Conservation (phyloP, 495 filamentous ascomycete species). For the Aspergillus incahuasiensis region DNA sequence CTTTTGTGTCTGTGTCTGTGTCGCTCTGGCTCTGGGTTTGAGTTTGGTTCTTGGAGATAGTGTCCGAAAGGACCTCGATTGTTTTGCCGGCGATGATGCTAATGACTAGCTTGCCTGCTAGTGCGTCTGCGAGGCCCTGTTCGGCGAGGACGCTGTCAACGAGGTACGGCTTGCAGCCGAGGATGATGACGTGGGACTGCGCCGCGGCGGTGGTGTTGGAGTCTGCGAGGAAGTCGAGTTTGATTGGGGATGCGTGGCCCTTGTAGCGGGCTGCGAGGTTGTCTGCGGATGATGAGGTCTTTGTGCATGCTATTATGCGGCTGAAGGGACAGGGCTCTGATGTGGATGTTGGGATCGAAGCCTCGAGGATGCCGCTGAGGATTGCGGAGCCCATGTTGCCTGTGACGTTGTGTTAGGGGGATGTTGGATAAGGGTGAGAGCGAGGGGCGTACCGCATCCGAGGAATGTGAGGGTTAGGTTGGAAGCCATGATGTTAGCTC, state of each 20-base stretch:
- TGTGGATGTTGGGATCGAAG: neutral
- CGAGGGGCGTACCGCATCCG: neutral
- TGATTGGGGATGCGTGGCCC: neutral
- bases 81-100: slow-evolving; percentile 2
- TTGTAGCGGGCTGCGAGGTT: neutral
- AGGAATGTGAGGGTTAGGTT: neutral
- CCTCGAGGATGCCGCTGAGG: slow-evolving; percentile 4
- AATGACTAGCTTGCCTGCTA: neutral
- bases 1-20: too few relatives aligned
- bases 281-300: neutral
- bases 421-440: neutral
- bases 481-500: neutral
- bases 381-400: slow-evolving; percentile 6
- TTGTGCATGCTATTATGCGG: slow-evolving; percentile 1
- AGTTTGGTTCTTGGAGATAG: neutral
- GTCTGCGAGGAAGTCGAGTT: neutral
- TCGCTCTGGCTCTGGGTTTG: neutral
- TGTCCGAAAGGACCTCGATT: neutral
- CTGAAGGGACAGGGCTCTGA: neutral
- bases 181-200: neutral
- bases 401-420: neutral
- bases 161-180: slow-evolving; percentile 5
- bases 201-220: neutral
- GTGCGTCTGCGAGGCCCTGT: neutral
- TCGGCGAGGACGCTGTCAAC: neutral